Evolutionary conservation across 1,139 yeast genomes (phyloP).

Genomic region (Tardiomyces depauwii): DNA sequence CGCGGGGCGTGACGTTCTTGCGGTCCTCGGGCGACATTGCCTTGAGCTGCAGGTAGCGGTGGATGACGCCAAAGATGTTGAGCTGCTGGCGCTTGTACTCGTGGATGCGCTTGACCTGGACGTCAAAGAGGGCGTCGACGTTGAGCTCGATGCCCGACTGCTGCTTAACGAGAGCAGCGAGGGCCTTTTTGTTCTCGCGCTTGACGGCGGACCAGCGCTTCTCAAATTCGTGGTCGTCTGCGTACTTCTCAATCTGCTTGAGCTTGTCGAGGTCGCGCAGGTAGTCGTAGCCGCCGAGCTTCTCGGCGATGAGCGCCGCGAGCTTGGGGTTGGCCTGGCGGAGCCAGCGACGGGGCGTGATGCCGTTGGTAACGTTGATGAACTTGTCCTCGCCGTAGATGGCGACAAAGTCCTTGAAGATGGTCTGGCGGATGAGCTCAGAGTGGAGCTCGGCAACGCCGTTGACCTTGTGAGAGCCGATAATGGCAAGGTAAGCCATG

Average conservation of each 20-base stretch:
- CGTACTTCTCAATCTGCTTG: constrained; percentile 54
- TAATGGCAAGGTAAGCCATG: constrained; percentile 86
- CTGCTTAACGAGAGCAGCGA: constrained; percentile 59
- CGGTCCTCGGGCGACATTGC: constrained; percentile 57
- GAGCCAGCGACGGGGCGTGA: constrained; percentile 95
- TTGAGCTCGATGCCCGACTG: constrained; percentile 62
- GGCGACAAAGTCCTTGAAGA: constrained; percentile 80
- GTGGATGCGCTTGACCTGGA: constrained; percentile 91
- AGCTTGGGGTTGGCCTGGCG: constrained; percentile 84
- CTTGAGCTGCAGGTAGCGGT: constrained; percentile 71
- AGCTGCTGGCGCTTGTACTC: constrained; percentile 94
- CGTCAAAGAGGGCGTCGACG: constrained; percentile 63
- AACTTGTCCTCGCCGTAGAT: constrained; percentile 75
- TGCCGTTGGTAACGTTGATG: constrained; percentile 89
- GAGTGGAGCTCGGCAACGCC: constrained; percentile 96
- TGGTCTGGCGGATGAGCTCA: constrained; percentile 78
- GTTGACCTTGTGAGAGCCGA: constrained; percentile 88
- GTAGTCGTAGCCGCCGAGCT: constrained; percentile 59
- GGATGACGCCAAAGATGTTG: constrained; percentile 80
- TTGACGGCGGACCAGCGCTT: constrained; percentile 64
- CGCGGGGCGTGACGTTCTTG: constrained; percentile 56
- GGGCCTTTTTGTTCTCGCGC: constrained; percentile 52
- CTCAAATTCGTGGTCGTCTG: constrained; percentile 61
- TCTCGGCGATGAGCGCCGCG: constrained; percentile 58
- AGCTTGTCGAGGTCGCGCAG: constrained; percentile 59